Percentiles rank a stretch among this genome's conserved stretches.
phyloP scores from a whole-genome alignment of 768 basidiomycete species.

The Naganishia antarctica region DNA sequence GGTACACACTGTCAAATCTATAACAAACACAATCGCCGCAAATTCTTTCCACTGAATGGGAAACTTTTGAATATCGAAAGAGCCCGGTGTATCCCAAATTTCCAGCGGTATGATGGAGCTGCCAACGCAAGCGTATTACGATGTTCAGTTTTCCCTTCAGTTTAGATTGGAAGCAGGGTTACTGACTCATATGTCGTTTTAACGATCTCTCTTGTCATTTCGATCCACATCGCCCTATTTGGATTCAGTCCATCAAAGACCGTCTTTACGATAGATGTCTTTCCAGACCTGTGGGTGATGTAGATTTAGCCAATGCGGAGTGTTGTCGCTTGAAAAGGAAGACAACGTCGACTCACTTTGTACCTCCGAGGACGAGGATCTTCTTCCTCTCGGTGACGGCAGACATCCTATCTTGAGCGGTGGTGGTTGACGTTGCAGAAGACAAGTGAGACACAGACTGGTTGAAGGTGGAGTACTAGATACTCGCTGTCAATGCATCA shows the following conservation, averaged over 20 bases:
- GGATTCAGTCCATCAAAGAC: slow-evolving; percentile 79
- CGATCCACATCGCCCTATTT: slow-evolving; percentile 84
- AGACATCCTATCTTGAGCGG: not conserved
- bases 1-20: slow-evolving; percentile 78
- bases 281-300: slow-evolving; percentile 66
- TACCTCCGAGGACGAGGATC: slow-evolving; percentile 44
- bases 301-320: slow-evolving; percentile 14
- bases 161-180: not conserved
- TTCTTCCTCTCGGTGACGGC: slow-evolving; percentile 30
- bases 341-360: slow-evolving; percentile 46
- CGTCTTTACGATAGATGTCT: slow-evolving; percentile 83
- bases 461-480: too few relatives aligned
- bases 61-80: slow-evolving; percentile 71
- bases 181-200: slow-evolving; percentile 65
- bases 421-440: too few relatives aligned
- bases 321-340: too few relatives aligned
- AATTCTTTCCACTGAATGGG: slow-evolving; percentile 67
- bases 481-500: too few relatives aligned
- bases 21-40: slow-evolving; percentile 81
- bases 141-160: not conserved
- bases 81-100: slow-evolving; percentile 92
- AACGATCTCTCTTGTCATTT: slow-evolving; percentile 71
- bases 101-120: slow-evolving; percentile 89
- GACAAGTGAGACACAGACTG: too few relatives aligned
- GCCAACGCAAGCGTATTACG: slow-evolving; percentile 24